phyloP scores from a whole-genome alignment of 176 grass and related monocot species.

The Bothriochloa decipiens region DNA sequence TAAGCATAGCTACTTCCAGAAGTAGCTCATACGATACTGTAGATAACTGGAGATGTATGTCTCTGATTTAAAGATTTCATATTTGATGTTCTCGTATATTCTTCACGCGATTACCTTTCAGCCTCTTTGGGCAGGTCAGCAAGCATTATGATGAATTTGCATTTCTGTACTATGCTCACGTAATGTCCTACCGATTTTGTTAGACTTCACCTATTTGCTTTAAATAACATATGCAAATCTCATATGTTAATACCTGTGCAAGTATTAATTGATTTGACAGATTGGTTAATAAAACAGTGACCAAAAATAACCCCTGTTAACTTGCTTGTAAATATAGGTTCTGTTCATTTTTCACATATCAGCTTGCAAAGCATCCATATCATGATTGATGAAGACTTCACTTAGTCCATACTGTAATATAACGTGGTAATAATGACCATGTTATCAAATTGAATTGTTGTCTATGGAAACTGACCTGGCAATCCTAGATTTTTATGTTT shows the following conservation, averaged over 20 bases:
- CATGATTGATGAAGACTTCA: background rate
- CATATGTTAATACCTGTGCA: background rate
- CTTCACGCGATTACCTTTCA: background rate
- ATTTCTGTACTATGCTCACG: background rate
- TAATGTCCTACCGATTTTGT: background rate
- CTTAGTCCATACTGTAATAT: background rate
- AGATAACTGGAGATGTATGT: background rate
- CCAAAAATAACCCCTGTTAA: background rate
- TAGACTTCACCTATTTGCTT: background rate
- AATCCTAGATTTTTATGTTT: background rate
- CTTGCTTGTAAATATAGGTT: background rate
- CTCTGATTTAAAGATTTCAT: slow-evolving; percentile 3
- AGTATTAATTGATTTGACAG: background rate
- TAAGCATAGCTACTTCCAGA: background rate
- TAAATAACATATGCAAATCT: background rate
- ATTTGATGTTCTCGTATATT: background rate
- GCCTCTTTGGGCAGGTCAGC: background rate
- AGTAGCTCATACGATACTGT: background rate
- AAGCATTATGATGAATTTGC: background rate
- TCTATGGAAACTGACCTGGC: background rate
- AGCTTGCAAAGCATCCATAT: background rate
- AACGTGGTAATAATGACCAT: background rate
- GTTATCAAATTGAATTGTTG: background rate
- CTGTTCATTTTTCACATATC: background rate
- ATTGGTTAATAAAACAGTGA: background rate